A percentile compares a stretch with the other conserved stretches of the same genome.
Evolutionary conservation across 139 green algal genomes (phyloP).

Genomic region (Parachlorella kessleri): DNA sequence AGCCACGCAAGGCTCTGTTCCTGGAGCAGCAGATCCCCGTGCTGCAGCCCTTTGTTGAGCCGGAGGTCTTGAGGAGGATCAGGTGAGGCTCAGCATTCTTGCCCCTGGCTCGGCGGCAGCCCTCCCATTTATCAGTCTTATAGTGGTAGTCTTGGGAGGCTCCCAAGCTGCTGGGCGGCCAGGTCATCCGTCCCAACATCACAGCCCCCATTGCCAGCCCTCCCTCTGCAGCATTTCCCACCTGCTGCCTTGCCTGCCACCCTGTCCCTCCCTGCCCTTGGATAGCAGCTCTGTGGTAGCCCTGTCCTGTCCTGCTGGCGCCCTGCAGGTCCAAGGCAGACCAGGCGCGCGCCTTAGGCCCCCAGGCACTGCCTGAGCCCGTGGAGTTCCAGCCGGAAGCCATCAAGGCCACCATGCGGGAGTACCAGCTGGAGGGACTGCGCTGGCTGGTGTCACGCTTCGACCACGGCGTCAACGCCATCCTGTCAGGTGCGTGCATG

Average conservation of each 20-base stretch:
- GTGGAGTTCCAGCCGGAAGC: constrained; percentile 42
- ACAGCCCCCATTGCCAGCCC: too few species aligned
- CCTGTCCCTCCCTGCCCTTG: too few species aligned
- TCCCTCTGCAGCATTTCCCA: too few species aligned
- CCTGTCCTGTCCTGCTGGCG: constrained; percentile 13
- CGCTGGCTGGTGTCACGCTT: constrained; percentile 55
- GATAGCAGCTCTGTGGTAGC: background rate
- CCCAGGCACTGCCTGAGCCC: constrained; percentile 1
- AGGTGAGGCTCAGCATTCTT: background rate
- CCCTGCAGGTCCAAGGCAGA: constrained; percentile 11
- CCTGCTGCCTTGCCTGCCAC: too few species aligned
- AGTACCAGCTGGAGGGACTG: constrained; percentile 76
- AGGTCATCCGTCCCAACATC: too few species aligned
- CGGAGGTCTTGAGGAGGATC: background rate
- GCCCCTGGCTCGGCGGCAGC: too few species aligned
- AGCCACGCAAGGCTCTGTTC: constrained; percentile 40
- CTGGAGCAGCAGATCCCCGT: constrained; percentile 54
- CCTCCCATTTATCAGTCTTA: too few species aligned
- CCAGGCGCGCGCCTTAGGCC: background rate
- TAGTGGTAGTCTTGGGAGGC: too few species aligned
- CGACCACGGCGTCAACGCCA: constrained; percentile 58
- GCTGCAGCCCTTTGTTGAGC: background rate
- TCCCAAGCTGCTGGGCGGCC: too few species aligned
- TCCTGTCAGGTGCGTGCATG: constrained; percentile 52
- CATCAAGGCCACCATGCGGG: constrained; percentile 55